Base-by-base conservation (phyloP, 345 rosid species). In the Rubroshorea leprosula region DNA sequence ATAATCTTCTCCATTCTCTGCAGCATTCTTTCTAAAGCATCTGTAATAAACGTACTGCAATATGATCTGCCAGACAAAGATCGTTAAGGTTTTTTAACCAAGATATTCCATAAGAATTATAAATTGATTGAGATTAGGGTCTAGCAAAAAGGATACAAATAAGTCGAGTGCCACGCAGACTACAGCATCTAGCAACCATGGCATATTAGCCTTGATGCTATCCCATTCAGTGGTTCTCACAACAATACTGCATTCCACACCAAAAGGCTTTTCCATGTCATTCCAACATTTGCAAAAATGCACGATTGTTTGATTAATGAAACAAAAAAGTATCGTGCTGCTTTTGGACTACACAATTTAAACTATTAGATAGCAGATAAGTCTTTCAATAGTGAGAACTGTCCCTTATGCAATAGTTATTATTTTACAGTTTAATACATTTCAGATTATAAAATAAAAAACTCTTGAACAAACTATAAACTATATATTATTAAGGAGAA, bases 141-240 rank as follows among this genome's bases (percentile, higher is more conserved):
- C 7, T 2, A 35, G 41, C 41, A 23, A 19, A 17, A 65, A 93
- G 99, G 97, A 93, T 93, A 93, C 99, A 44, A 89, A 87, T 52
- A 83, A 73, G 73, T 93, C 99, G 5, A 93, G 94, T 10, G 54
- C 67, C 56, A 87, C 99, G 55, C 99, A 93, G 57, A 85, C 94
- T 14, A 72, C 68, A 12, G 97, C 96, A 62, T 93, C 99, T 61
- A 92, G 80, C 78, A 93, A 65, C 99, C 99, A 93, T 61, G 99
- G 78, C 76, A 93, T 63, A 73, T 89, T 93, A 8, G 97, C 78
- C 73, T 83, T 78, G 68, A 85, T 78, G 59, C 55, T 86, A 1
- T 76, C 89, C 99, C 99, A 89, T 70, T 93, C 75, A 0, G 80
- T 82, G 27, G 82, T 87, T 76, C 99, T 78, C 31, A 80, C 96